Evolutionary conservation across 331 rosid genomes (phyloP).

Genomic region (Rhamnella rubrinervis): DNA sequence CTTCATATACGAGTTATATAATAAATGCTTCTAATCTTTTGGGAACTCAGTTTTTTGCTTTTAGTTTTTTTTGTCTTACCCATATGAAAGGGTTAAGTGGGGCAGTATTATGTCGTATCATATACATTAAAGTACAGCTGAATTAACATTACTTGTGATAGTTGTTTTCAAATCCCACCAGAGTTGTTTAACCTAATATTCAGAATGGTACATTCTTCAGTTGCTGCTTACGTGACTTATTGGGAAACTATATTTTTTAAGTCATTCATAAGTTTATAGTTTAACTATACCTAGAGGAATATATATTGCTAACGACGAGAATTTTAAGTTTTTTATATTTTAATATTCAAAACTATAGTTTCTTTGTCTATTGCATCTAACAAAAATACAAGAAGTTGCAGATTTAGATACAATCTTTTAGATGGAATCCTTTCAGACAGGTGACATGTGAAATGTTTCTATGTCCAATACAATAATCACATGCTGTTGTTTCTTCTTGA

Average conservation of each 20-base stretch:
- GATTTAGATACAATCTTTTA: neutral
- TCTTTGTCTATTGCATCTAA: slow-evolving; percentile 1
- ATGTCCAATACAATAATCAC: slow-evolving; percentile 9
- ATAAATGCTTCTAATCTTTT: no score
- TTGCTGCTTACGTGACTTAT: neutral
- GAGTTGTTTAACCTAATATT: neutral
- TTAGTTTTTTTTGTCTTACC: no score
- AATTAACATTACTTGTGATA: no score
- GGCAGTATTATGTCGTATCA: no score
- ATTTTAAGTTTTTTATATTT: neutral
- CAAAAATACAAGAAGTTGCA: neutral
- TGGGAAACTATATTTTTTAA: neutral
- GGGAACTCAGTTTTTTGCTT: no score
- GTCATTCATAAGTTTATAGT: neutral
- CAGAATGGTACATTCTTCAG: neutral
- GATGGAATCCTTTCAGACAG: neutral
- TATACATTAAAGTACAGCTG: no score
- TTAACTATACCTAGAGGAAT: neutral
- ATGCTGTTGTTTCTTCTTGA: slow-evolving; percentile 17
- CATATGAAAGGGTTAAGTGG: no score
- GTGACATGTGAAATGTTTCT: slow-evolving; percentile 14
- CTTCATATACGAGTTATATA: no score
- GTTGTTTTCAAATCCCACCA: no score
- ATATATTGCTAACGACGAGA: neutral
- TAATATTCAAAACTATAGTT: neutral